Base-by-base conservation (phyloP, 2,329 filamentous ascomycete genomes). In the Mycogone perniciosa region DNA sequence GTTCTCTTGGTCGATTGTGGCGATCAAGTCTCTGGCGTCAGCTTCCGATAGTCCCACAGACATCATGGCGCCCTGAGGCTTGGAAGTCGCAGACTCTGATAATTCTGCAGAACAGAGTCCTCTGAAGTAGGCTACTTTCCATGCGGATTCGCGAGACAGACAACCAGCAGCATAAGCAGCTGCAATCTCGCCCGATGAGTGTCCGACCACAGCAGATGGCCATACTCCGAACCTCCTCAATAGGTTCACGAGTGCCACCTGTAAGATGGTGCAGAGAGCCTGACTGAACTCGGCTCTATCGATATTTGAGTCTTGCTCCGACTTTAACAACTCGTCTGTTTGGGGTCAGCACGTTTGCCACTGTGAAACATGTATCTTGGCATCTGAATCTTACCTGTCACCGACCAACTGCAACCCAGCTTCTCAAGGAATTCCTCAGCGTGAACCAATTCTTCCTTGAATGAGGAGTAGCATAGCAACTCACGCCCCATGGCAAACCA, bases 401-500 rank as follows among this genome's bases (percentile, higher is more conserved):
- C 38, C 4, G 52, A 54, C 52, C 52, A 54, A 3, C 29, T 27
- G 20, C 52, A 42, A 2, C 52, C 46, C 42, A 52, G 35, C 9
- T 46, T 13, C 6, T 48, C 13, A 33, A 54, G 46, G 31, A 47
- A 54, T 29, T 10, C 13, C 6, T 49, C 44, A 4, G 53, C 47
- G n/a, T n/a, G 37, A 8, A 45, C 46, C n/a, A 52, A 2, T 1
- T 45, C 52, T 13, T 54, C 13, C 6, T 47, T 34, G n/a, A 52
- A 56, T 7, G 44, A 46, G 2, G 48, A 31, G 10, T 48, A 54
- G 2, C 11, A 30, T 7, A 56, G 26, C n/a, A 67, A 57, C 54
- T 67, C 64, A 8, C 59, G 56, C 26, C 65, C 65, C 65, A 68
- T 65, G 38, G 49, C 61, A 45, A 48, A 47, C 59, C 59, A 65